Conservation (phyloP, 768 basidiomycete genomes). For the Pleurotus pulmonarius region DNA sequence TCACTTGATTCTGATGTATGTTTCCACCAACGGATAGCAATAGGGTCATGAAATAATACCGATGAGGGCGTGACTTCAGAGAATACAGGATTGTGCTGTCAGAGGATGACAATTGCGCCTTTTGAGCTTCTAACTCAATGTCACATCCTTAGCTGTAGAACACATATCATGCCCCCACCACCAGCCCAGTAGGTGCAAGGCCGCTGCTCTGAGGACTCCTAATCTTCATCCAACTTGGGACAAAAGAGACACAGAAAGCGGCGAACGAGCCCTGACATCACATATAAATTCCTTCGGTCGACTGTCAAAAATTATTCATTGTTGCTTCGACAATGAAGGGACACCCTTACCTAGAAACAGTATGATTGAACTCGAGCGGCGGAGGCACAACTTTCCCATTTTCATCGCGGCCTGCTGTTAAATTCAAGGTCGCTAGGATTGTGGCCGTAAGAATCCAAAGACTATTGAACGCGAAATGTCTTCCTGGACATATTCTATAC, state of each 20-base stretch:
- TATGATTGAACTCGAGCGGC: background rate
- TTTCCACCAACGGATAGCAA: too few species aligned
- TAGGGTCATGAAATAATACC: too few species aligned
- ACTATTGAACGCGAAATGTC: slow-evolving; percentile 1
- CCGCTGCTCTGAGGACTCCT: background rate
- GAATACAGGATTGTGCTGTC: too few species aligned
- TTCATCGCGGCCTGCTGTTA: slow-evolving; percentile 1
- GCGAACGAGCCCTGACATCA: background rate
- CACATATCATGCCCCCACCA: too few species aligned
- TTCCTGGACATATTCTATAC: slow-evolving; percentile 7
- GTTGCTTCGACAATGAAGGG: background rate
- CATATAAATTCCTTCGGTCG: background rate
- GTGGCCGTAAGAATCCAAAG: background rate
- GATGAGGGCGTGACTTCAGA: too few species aligned
- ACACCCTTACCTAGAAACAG: background rate
- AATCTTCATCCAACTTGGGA: background rate
- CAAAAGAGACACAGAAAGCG: background rate
- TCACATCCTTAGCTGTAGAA: too few species aligned
- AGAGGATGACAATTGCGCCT: too few species aligned
- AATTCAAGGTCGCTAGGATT: slow-evolving; percentile 1
- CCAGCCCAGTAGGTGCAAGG: too few species aligned
- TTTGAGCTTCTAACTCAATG: too few species aligned
- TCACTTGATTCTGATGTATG: too few species aligned
- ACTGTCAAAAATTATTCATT: background rate
- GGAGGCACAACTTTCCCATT: background rate